Base-by-base conservation (phyloP, 352 stramenopile species). In the Aphanomyces cochlioides region DNA sequence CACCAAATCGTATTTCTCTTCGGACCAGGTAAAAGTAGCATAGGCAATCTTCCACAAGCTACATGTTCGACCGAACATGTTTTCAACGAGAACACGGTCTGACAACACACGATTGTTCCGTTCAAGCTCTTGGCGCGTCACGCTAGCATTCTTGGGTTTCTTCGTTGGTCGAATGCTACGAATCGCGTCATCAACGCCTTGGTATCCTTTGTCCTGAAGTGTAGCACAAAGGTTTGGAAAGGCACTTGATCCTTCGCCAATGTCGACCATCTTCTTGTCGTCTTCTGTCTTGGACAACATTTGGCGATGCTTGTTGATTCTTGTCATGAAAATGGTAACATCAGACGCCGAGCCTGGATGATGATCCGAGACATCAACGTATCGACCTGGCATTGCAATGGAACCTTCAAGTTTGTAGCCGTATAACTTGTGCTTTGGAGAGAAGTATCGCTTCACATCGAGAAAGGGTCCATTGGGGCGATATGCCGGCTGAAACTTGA, bases 371-470 rank as follows among this genome's bases (percentile, higher is more conserved):
- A 59, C 10, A 2, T 59, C 53, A 1, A 59, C 53, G 12, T 15
- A 17, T 15, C 12, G 10, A 15, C 53, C 53, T 1, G 13, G 13
- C 17, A 13, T 15, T 1, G 53, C 13, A 1, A 59, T 3, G 1
- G 53, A 59, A 12, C 10, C 12, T 28, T 28, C 53, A 28, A 59
- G 53, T 3, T 59, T 59, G 10, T 37, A 28, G 36, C 53, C 53
- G 53, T 59, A 59, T 17, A 59, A 28, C 53, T 34, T 59, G 53
- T 59, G 53, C 53, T 59, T 59, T 59, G 17, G 17, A 2, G 53
- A 59, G 3, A 59, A 59, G 53, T 59, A 59, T 10, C 13, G 1
- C 19, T 59, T 59, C 13, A 13, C 13, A 15, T 59, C 53, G 1
- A 13, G 17, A 28, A 59, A 59, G 13, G 13, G 13, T 59, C 19